phyloP scores from a whole-genome alignment of 192 early-diverging fungal species.

The Haplosporangium gracile region DNA sequence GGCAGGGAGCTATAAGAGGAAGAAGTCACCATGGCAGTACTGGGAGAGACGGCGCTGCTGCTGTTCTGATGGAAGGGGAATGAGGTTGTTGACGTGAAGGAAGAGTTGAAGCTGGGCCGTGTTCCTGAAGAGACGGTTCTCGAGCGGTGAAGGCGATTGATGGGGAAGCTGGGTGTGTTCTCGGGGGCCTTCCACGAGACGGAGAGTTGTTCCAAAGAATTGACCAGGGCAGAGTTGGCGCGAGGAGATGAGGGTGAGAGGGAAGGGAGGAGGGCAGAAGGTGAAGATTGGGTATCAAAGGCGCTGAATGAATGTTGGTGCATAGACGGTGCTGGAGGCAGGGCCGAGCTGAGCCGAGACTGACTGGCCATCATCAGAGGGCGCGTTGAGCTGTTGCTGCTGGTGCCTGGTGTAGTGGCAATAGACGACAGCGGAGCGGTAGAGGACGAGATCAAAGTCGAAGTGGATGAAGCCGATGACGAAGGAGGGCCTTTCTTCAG shows the following conservation, averaged over 20 bases:
- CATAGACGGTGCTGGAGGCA: constrained; percentile 38
- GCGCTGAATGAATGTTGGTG: constrained; percentile 9
- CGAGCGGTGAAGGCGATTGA: constrained; percentile 50
- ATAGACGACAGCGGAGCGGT: background rate
- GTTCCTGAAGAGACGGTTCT: constrained; percentile 43
- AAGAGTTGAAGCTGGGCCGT: constrained; percentile 28
- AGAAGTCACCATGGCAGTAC: constrained; percentile 29
- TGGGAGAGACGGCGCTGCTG: constrained; percentile 24
- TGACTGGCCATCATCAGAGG: constrained; percentile 50
- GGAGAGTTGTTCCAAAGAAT: constrained; percentile 47
- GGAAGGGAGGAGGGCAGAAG: constrained; percentile 31
- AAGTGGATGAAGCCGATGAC: background rate
- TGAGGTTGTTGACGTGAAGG: constrained; percentile 27
- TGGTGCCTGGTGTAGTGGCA: background rate
- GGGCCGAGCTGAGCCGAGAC: constrained; percentile 32
- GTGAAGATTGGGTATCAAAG: constrained; percentile 1
- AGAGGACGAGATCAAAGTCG: background rate
- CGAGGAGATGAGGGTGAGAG: constrained; percentile 49
- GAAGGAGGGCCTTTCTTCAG: constrained; percentile 11
- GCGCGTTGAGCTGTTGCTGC: constrained; percentile 33
- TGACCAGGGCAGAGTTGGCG: constrained; percentile 43
- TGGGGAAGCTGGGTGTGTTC: constrained; percentile 49
- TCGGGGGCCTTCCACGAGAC: constrained; percentile 56
- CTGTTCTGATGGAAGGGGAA: constrained; percentile 5
- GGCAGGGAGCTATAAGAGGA: constrained; percentile 53